Conservation (phyloP, 140 eudicot genomes). For the Flaveria floridana region DNA sequence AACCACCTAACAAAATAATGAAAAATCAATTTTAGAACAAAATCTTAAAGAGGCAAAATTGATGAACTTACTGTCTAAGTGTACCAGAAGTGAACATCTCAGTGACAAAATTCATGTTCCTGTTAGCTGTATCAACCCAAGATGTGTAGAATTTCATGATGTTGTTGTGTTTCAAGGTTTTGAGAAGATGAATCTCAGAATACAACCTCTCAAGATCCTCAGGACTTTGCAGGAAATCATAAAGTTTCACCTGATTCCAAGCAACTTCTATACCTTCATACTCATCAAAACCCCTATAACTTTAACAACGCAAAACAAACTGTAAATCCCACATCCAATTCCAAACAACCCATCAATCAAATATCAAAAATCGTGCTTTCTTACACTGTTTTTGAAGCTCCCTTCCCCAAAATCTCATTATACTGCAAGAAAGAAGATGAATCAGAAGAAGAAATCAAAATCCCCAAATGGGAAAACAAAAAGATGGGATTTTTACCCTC, state of each 20-base stretch:
- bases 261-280: constrained; percentile 90
- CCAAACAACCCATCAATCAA: constrained; percentile 10
- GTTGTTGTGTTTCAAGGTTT: constrained; percentile 53
- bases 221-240: constrained; percentile 56
- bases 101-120: constrained; percentile 75
- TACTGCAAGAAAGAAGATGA: constrained; percentile 52
- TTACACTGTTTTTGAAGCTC: constrained; percentile 86
- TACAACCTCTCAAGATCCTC: constrained; percentile 74
- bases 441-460: background rate
- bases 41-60: background rate
- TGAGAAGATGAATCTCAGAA: constrained; percentile 70
- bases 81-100: constrained; percentile 90
- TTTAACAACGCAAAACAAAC: constrained; percentile 19
- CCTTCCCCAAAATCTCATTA: constrained; percentile 77
- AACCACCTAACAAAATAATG: background rate
- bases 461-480: background rate
- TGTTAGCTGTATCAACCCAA: constrained; percentile 67
- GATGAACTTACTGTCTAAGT: constrained; percentile 58
- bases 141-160: constrained; percentile 75
- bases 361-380: constrained; percentile 6
- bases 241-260: constrained; percentile 80
- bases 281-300: constrained; percentile 78
- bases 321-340: constrained; percentile 7
- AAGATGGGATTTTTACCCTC: constrained; percentile 44
- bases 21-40: background rate